These are phyloP conservation scores for Boletus rubroflammeus DNA, from an alignment of 768 basidiomycete genomes.

Conservation along the genomic window DNA sequence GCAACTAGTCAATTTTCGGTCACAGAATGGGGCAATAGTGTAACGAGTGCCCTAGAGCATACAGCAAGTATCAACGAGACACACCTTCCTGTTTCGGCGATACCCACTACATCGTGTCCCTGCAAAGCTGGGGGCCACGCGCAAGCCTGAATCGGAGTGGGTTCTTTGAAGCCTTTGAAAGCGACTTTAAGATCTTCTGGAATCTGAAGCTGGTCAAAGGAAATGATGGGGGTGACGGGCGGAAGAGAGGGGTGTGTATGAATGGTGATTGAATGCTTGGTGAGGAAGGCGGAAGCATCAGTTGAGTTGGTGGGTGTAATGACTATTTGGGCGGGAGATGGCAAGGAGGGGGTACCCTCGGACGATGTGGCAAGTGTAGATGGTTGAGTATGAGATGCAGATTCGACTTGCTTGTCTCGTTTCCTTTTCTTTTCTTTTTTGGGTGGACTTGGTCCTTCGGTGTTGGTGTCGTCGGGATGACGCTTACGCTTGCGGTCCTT, in stretches of 20 bases:
- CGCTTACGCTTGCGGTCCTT: constrained; percentile 28
- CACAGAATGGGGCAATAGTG: background rate
- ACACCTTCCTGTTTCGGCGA: constrained; percentile 92
- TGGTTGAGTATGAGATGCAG: background rate
- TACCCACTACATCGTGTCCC: constrained; percentile 87
- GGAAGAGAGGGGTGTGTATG: constrained; percentile 46
- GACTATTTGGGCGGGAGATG: constrained; percentile 14
- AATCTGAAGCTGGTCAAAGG: constrained; percentile 72
- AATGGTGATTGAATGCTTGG: constrained; percentile 71
- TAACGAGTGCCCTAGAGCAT: background rate
- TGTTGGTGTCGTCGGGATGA: background rate
- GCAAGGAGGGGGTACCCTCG: constrained; percentile 16
- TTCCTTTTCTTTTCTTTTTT: constrained; percentile 30
- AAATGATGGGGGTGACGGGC: constrained; percentile 60
- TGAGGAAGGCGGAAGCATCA: constrained; percentile 62
- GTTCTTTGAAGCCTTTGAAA: constrained; percentile 73
- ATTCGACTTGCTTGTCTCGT: constrained; percentile 7
- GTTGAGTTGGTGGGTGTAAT: constrained; percentile 11
- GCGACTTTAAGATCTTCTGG: constrained; percentile 57
- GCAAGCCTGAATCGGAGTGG: constrained; percentile 94
- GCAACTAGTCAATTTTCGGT: background rate
- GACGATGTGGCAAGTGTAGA: background rate
- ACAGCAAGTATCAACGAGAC: constrained; percentile 5
- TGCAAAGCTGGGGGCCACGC: constrained; percentile 87
- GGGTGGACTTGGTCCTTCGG: constrained; percentile 8